A percentile compares a stretch with the other conserved stretches of the same genome.
phyloP scores from a whole-genome alignment of 176 grass and related monocot genomes.

The Oryza australiensis region DNA sequence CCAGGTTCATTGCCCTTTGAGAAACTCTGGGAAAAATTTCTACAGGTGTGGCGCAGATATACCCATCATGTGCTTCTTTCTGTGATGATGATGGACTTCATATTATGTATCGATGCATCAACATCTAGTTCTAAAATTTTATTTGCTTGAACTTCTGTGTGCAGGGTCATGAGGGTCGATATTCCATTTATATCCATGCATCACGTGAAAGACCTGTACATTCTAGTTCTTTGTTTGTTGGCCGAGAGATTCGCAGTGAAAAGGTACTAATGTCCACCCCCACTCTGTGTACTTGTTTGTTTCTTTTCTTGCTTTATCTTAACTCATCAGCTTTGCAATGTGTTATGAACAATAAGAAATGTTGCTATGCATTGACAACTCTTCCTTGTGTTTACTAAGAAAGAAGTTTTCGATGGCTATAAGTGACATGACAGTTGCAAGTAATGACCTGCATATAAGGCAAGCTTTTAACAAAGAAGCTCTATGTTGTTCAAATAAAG shows the following conservation, averaged over 20 bases:
- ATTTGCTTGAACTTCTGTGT: conserved; percentile 38
- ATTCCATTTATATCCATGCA: conserved; percentile 90
- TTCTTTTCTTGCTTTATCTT: conserved; percentile 24
- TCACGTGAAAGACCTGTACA: conserved; percentile 76
- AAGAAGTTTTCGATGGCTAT: conserved; percentile 17
- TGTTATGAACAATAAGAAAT: neutral
- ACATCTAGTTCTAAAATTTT: conserved; percentile 20
- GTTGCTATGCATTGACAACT: neutral
- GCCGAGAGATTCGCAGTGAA: conserved; percentile 82
- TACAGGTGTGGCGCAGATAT: conserved; percentile 54
- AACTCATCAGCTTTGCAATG: neutral
- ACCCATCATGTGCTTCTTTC: conserved; percentile 5
- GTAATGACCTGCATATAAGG: neutral
- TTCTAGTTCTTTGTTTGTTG: conserved; percentile 82
- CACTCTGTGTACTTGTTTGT: neutral
- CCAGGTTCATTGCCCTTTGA: conserved; percentile 94
- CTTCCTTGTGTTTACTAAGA: conserved; percentile 8
- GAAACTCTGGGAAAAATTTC: conserved; percentile 89
- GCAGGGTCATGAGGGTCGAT: conserved; percentile 78
- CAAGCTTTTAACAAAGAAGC: neutral
- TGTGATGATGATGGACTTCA: neutral
- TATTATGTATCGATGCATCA: conserved; percentile 8
- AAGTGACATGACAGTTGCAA: neutral
- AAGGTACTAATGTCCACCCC: conserved; percentile 63
- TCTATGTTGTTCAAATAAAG: neutral